These are phyloP conservation scores for Cystobasidiaceae sp. DNA, from an alignment of 1,284 basidiomycete species.

Conservation along the genomic window DNA sequence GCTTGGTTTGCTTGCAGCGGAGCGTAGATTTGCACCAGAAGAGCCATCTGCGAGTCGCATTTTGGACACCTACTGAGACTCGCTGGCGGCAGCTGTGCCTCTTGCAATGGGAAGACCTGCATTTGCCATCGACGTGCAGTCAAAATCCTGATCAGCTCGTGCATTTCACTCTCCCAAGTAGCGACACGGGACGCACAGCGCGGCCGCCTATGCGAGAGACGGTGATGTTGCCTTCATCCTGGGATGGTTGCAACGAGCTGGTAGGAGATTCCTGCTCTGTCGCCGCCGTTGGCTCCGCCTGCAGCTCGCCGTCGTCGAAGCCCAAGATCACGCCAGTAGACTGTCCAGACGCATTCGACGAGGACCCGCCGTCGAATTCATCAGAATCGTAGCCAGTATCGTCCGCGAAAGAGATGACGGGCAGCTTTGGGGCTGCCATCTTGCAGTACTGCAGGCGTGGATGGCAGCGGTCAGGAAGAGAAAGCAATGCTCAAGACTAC, in stretches of 20 bases:
- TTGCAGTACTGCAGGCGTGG: no score
- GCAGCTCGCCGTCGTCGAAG: constrained; percentile 26
- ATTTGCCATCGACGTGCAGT: not conserved
- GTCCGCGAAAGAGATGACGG: constrained; percentile 9
- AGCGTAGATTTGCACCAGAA: constrained; percentile 25
- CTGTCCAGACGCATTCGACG: constrained; percentile 6
- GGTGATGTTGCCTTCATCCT: constrained; percentile 7
- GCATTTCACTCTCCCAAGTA: not conserved
- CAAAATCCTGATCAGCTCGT: constrained; percentile 1
- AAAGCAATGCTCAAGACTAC: no score
- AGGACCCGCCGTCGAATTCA: constrained; percentile 13
- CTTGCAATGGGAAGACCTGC: constrained; percentile 19
- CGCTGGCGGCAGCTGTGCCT: constrained; percentile 3
- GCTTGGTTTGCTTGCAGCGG: constrained; percentile 6
- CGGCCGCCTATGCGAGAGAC: constrained; percentile 21
- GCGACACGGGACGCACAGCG: not conserved
- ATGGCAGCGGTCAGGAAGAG: no score
- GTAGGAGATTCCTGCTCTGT: not conserved
- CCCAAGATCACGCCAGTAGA: constrained; percentile 21
- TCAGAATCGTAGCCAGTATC: constrained; percentile 26
- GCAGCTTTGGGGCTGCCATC: constrained; percentile 14
- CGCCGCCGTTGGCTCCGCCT: not conserved
- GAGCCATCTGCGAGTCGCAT: constrained; percentile 5
- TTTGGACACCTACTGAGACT: not conserved
- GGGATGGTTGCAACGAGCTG: not conserved